phyloP scores from a whole-genome alignment of 2,329 filamentous ascomycete species.

The Lasiodiplodia sp. region DNA sequence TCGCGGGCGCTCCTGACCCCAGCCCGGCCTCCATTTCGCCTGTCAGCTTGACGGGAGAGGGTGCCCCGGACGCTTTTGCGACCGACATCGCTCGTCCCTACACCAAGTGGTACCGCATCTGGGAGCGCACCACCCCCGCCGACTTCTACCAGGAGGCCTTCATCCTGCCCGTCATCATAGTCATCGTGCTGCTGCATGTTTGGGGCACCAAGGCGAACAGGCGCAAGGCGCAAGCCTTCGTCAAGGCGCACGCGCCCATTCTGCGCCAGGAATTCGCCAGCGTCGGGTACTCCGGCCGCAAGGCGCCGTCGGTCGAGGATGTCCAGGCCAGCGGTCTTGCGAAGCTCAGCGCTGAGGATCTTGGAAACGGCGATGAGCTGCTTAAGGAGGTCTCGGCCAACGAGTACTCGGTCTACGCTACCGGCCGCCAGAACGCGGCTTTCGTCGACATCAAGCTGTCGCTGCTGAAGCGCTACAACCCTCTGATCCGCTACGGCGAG shows the following conservation, averaged over 20 bases:
- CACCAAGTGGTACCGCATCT: slow-evolving; percentile 96
- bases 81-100: slow-evolving; percentile 68
- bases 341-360: slow-evolving; percentile 47
- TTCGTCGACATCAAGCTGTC: slow-evolving; percentile 87
- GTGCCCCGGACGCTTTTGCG: slow-evolving; percentile 45
- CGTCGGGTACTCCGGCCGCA: slow-evolving; percentile 76
- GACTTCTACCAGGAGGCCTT: slow-evolving; percentile 91
- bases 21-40: slow-evolving; percentile 58
- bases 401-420: slow-evolving; percentile 87
- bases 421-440: slow-evolving; percentile 89
- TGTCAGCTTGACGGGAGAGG: slow-evolving; percentile 50
- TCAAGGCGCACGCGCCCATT: slow-evolving; percentile 73
- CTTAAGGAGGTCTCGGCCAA: slow-evolving; percentile 87
- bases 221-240: slow-evolving; percentile 80
- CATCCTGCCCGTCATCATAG: slow-evolving; percentile 75
- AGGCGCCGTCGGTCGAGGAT: slow-evolving; percentile 54
- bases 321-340: slow-evolving; percentile 51
- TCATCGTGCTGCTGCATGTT: slow-evolving; percentile 81
- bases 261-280: slow-evolving; percentile 84
- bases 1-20: slow-evolving; percentile 78
- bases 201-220: slow-evolving; percentile 83
- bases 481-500: slow-evolving; percentile 72
- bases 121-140: slow-evolving; percentile 82
- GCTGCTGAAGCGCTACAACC: slow-evolving; percentile 88
- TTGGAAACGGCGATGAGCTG: slow-evolving; percentile 60